Base-by-base conservation (phyloP, 2,329 filamentous ascomycete genomes). In the Basipetospora chlamydospora region DNA sequence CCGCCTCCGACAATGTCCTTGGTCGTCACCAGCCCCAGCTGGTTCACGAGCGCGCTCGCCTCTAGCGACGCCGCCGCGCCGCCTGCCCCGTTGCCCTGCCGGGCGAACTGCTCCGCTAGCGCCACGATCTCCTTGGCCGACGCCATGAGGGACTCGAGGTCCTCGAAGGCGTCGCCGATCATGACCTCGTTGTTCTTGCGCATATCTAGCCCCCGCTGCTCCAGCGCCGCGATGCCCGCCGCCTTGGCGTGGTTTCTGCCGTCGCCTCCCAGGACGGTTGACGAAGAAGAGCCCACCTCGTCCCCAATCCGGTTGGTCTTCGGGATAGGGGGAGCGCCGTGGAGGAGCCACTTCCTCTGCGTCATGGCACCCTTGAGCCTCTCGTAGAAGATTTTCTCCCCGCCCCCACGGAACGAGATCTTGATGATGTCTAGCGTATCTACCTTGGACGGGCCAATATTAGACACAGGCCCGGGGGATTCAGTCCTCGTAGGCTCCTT, bases 111-210 rank as follows among this genome's bases (percentile, higher is more conserved):
- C 56, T 96, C 88, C 1, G 90, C 90, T 28, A 98, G 75, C 5
- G 86, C 85, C 35, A 96, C 80, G 33, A 98, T 85, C 52, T 98
- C 85, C 53, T 96, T 95, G 5, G 90, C 90, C 3, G 88, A 95
- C 3, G 87, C 85, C 88, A 96, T 98, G 26, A 98, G 66, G 3
- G 90, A 87, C 53, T 96, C 88, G 0, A 98, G 70, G 50, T 98
- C 90, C 53, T 95, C 88, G 49, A 98, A 98, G 0, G 90, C 87
- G 44, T 74, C 86, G 18, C 88, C 88, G 44, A 98, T 94, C 34
- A 95, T 78, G 8, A 85, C 60, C 55, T 95, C 86, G 47, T 95
- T 96, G 55, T 93, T 94, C 59, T 84, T 88, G 39, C 85, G 80
- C 50, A 86, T 73, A 47, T 87, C 83, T 5, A 88, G 59, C 0